Evolutionary conservation across 257 asterid species (phyloP), one percentile per base, ranked within the genome.

Genomic region (Nicotiana noctiflora): DNA sequence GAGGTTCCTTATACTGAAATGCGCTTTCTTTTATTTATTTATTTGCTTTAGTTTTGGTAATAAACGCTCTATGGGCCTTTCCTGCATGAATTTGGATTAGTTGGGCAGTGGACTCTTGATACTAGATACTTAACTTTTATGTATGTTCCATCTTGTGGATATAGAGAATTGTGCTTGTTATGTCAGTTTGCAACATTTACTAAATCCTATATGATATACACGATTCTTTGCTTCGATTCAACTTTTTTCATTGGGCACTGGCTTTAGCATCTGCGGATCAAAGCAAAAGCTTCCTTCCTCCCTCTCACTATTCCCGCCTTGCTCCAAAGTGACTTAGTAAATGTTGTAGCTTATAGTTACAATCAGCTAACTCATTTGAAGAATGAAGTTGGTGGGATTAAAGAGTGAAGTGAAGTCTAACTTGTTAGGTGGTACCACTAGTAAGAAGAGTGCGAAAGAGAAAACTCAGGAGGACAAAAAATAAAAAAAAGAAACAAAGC

Each of bases 1-100:
- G 88, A 94, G 97, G 79, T 76, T 90, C 62, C 89, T 83, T 70
- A 21, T 4, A 44, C 21, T 0, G 31, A 1, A 40, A 70, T 70
- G 3, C 21, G 34, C 12, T 70, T 70, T 70, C 77, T 40, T 19
- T 44, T 70, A 21, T 10, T 40, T 19, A 5, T 70, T 10, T 57
- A 0, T 0, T 67, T 37, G 31, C 5, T 37, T 21, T 21, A 18
- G n/a, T 70, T 70, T 21, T 21, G 13, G 21, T 70, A 44, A 8
- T 10, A 60, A 21, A 60, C 11, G 6, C 32, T 60, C 10, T 60
- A 11, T 44, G 77, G 6, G 13, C 21, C 34, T 44, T 37, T 21
- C 34, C 19, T 6, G 13, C 21, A 29, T 70, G 77, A 70, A 44
- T 70, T 11, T 3, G 13, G 77, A 70, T 44, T 13, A 44, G 77